Evolutionary conservation across 2,329 filamentous ascomycete genomes (phyloP).

Genomic region (Madurella mycetomatis): DNA sequence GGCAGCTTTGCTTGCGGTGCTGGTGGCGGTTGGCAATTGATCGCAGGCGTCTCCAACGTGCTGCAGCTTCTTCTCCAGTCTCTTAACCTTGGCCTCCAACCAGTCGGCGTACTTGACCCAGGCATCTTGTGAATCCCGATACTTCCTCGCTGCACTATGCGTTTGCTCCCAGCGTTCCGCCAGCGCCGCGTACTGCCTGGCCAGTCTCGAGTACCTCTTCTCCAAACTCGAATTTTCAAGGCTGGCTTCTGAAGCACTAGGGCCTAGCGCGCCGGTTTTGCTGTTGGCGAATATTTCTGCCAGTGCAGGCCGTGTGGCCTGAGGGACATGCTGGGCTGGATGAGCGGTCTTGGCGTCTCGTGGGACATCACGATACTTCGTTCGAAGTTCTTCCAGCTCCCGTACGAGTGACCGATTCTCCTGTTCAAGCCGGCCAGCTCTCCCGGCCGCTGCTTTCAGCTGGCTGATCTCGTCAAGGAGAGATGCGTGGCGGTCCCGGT

Average conservation of each 20-base stretch:
- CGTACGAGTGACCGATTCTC: constrained; percentile 41
- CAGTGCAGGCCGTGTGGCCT: constrained; percentile 9
- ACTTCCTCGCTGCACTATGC: constrained; percentile 36
- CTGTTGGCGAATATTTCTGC: constrained; percentile 18
- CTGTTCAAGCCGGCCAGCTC: constrained; percentile 35
- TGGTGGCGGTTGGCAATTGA: not conserved
- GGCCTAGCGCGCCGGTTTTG: not conserved
- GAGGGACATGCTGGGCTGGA: not conserved
- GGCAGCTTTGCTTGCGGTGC: not conserved
- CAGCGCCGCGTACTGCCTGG: constrained; percentile 34
- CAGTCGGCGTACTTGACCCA: constrained; percentile 45
- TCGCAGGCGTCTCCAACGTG: constrained; percentile 1
- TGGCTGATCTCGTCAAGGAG: constrained; percentile 33
- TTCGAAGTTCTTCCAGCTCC: constrained; percentile 33
- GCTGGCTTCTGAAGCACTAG: not conserved
- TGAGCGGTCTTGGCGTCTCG: not conserved
- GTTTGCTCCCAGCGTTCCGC: constrained; percentile 38
- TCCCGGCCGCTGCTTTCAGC: constrained; percentile 31
- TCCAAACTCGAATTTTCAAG: constrained; percentile 10
- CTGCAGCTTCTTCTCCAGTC: constrained; percentile 36
- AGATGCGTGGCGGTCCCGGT: constrained; percentile 23
- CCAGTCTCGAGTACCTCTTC: constrained; percentile 15
- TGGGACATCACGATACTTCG: not conserved
- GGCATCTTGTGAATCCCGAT: constrained; percentile 38
- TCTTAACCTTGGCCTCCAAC: constrained; percentile 41